Base-by-base conservation (phyloP, 306 rosid species). In the Pterocarpus macrocarpus region DNA sequence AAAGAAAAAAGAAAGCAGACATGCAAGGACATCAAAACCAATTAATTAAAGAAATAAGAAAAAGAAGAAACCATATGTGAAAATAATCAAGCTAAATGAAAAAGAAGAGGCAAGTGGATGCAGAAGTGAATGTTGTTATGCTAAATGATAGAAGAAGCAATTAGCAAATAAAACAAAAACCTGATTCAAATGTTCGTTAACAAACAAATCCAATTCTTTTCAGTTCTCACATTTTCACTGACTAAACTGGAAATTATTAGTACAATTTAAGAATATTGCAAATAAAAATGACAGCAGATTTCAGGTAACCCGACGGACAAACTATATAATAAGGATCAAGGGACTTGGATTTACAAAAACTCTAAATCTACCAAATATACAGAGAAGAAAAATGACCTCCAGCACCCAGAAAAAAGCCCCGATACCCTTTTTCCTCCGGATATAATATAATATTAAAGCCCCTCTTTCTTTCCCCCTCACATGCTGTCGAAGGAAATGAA, bases 261-360 rank as follows among this genome's bases (percentile, higher is more conserved):
- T 69, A 79, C 68, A 70, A 65, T 33, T 74, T 22, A 65, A 45
- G 33, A 70, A 82, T 17, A 64, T 44, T 57, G 16, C 67, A 70
- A 39, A 74, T 44, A 16, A 70, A 5, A 34, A 22, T 22, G 64
- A 69, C 70, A 41, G 4, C 62, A 76, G 61, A 71, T 52, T 77
- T 68, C 50, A 63, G 68, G 33, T 67, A 53, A 76, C 44, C 28
- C 35, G 33, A 61, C 55, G 32, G 53, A 66, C 83, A 83, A 39
- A 68, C 78, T 70, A 80, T 6, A 80, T 70, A 64, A 75, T 65
- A 70, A 69, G 85, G 32, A 81, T 76, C 81, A 80, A 76, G 47
- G 70, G 89, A 91, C 80, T 77, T 78, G 89, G 81, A 84, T 86
- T 78, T 80, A 87, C 88, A 89, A 82, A 81, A 78, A 86, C 87